These are phyloP conservation scores for Entelexis sorbosivorans DNA, from an alignment of 1,139 yeast genomes.

Conservation along the genomic window DNA sequence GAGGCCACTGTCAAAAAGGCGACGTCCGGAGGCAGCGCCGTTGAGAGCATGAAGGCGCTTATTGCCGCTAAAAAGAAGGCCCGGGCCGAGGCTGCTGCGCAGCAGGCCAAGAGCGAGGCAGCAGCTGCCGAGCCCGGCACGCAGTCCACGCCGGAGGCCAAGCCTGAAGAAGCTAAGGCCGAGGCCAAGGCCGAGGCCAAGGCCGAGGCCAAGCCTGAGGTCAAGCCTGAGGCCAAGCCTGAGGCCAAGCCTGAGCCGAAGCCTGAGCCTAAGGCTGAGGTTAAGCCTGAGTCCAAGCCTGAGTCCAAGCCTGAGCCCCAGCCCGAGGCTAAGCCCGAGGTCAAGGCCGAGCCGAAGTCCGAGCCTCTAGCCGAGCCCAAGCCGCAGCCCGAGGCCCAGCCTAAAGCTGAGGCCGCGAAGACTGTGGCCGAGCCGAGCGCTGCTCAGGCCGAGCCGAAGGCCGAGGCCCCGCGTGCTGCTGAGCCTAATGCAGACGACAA, in stretches of 20 bases:
- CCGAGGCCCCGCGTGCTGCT: too few relatives aligned
- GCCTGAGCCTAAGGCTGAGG: constrained; percentile 11
- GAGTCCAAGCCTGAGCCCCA: constrained; percentile 3
- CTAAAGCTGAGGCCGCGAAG: too few relatives aligned
- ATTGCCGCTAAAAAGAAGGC: constrained; percentile 15
- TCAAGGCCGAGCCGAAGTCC: constrained; percentile 16
- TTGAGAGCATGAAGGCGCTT: constrained; percentile 12
- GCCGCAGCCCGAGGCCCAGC: too few relatives aligned
- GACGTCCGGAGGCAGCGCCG: constrained; percentile 8
- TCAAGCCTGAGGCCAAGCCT: constrained; percentile 9
- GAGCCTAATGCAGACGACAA: too few relatives aligned
- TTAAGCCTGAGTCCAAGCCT: constrained; percentile 20
- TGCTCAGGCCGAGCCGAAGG: too few relatives aligned
- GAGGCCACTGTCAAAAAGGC: constrained; percentile 4
- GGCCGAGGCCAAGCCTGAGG: constrained; percentile 8
- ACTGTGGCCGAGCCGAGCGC: too few relatives aligned
- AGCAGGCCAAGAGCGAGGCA: not conserved
- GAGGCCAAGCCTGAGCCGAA: constrained; percentile 16
- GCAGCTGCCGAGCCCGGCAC: not conserved
- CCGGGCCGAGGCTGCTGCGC: constrained; percentile 14
- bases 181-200: not conserved
- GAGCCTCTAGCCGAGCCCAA: constrained; percentile 10
- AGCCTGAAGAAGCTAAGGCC: constrained; percentile 16
- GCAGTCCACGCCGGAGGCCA: not conserved
- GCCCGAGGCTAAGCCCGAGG: constrained; percentile 8